Conservation (phyloP, 1,284 basidiomycete genomes). For the Trametes sp. region DNA sequence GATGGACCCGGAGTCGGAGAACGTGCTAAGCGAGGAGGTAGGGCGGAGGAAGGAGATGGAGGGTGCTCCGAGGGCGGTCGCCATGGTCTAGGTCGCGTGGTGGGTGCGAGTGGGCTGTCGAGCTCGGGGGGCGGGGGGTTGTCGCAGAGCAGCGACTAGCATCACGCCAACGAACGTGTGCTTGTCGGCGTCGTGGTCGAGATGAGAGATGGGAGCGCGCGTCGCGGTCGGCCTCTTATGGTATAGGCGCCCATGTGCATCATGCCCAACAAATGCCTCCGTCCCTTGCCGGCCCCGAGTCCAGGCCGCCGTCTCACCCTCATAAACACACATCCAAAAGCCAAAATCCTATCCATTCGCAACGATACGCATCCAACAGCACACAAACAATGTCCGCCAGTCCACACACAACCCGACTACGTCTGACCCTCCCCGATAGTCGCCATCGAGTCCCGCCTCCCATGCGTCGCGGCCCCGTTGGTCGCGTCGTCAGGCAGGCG, state of each 20-base stretch:
- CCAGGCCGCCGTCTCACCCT: slow-evolving; percentile 7
- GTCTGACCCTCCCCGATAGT: slow-evolving; percentile 53
- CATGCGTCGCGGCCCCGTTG: slow-evolving; percentile 21
- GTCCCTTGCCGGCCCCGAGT: background rate
- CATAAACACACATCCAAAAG: slow-evolving; percentile 3
- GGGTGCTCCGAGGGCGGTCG: slow-evolving; percentile 31
- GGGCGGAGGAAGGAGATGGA: slow-evolving; percentile 34
- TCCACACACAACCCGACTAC: background rate
- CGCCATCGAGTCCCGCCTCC: slow-evolving; percentile 64
- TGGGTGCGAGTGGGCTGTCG: background rate
- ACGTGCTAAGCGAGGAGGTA: slow-evolving; percentile 29
- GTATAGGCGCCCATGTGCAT: slow-evolving; percentile 7
- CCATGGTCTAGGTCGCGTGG: slow-evolving; percentile 20
- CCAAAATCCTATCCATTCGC: slow-evolving; percentile 15
- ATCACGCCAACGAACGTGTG: slow-evolving; percentile 15
- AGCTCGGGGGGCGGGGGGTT: slow-evolving; percentile 8
- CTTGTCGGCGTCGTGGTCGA: background rate
- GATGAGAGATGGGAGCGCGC: background rate
- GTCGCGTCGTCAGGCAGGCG: slow-evolving; percentile 51
- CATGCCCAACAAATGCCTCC: slow-evolving; percentile 5
- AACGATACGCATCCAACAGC: background rate
- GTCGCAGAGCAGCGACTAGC: slow-evolving; percentile 14
- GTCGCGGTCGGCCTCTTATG: slow-evolving; percentile 5
- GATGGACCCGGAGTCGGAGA: slow-evolving; percentile 32
- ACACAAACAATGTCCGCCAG: slow-evolving; percentile 1